These are phyloP conservation scores for Sarocladium kiliense DNA, from an alignment of 2,329 filamentous ascomycete genomes.

Conservation along the genomic window DNA sequence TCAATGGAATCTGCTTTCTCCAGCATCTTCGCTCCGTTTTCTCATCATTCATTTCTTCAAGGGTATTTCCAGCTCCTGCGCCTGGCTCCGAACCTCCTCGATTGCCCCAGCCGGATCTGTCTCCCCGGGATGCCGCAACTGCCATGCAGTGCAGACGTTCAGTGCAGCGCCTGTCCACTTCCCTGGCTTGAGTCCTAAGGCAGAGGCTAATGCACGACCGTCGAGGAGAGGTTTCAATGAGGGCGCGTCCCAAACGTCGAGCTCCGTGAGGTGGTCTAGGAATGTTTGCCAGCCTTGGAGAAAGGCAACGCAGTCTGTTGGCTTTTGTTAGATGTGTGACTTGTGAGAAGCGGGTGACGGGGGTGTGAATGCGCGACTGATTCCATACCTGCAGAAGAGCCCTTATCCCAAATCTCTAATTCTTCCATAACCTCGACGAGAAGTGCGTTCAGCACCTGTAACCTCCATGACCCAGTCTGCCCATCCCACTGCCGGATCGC, in stretches of 20 bases:
- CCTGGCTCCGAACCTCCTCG: conserved; percentile 49
- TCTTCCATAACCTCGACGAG: conserved; percentile 54
- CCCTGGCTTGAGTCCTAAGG: conserved; percentile 65
- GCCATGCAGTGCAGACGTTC: conserved; percentile 80
- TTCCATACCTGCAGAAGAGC: conserved; percentile 10
- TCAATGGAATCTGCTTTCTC: too few relatives aligned
- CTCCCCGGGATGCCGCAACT: conserved; percentile 69
- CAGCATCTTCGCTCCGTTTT: too few relatives aligned
- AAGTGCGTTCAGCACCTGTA: conserved; percentile 64
- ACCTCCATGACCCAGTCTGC: conserved; percentile 58
- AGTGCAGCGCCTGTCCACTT: conserved; percentile 81
- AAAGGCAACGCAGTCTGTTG: conserved; percentile 37
- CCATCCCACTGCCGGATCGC: conserved; percentile 67
- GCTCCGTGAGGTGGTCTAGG: conserved; percentile 46
- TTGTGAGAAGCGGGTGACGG: too few relatives aligned
- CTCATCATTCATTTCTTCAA: neutral
- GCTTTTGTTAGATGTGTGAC: too few relatives aligned
- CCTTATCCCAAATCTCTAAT: conserved; percentile 25
- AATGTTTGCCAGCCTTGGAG: conserved; percentile 48
- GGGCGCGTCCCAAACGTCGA: conserved; percentile 54
- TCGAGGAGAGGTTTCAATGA: conserved; percentile 63
- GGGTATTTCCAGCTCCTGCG: conserved; percentile 46
- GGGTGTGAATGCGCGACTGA: too few relatives aligned
- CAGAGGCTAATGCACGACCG: conserved; percentile 66
- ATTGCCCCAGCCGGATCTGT: conserved; percentile 55